Percentiles rank a stretch among this genome's conserved stretches.
phyloP scores from a whole-genome alignment of 441 rosid species.

The Euphorbia schlechtendalii region DNA sequence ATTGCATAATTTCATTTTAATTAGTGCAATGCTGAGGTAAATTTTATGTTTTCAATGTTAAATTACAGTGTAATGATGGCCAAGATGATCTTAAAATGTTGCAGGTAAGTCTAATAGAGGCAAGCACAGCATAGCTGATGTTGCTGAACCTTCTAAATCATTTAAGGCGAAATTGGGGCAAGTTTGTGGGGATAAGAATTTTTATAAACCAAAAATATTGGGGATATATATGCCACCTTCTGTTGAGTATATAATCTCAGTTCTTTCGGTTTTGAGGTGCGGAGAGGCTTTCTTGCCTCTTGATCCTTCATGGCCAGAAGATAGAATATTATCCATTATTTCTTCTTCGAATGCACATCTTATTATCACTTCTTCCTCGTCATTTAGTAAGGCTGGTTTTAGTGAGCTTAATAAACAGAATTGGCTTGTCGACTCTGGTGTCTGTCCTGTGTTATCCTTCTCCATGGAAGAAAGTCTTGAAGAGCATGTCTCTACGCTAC shows the following conservation, averaged over 20 bases:
- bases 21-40: neutral
- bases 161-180: conserved; percentile 2
- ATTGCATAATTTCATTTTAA: neutral
- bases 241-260: conserved; percentile 66
- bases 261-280: conserved; percentile 67
- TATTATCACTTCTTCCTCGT: conserved; percentile 40
- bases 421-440: conserved; percentile 40
- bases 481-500: conserved; percentile 10
- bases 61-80: neutral
- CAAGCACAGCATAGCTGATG: conserved; percentile 1
- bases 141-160: neutral
- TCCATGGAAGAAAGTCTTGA: conserved; percentile 38
- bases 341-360: conserved; percentile 44
- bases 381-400: conserved; percentile 36
- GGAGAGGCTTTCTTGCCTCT: conserved; percentile 86
- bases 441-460: conserved; percentile 42
- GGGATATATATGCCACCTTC: conserved; percentile 77
- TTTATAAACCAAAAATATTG: conserved; percentile 48
- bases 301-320: conserved; percentile 83
- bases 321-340: conserved; percentile 51
- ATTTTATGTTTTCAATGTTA: neutral
- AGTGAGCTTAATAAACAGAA: conserved; percentile 26
- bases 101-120: conserved; percentile 21
- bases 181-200: conserved; percentile 18
- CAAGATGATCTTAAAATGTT: neutral